phyloP scores from a whole-genome alignment of 805 yeast species.

The Yarrowia sp. region DNA sequence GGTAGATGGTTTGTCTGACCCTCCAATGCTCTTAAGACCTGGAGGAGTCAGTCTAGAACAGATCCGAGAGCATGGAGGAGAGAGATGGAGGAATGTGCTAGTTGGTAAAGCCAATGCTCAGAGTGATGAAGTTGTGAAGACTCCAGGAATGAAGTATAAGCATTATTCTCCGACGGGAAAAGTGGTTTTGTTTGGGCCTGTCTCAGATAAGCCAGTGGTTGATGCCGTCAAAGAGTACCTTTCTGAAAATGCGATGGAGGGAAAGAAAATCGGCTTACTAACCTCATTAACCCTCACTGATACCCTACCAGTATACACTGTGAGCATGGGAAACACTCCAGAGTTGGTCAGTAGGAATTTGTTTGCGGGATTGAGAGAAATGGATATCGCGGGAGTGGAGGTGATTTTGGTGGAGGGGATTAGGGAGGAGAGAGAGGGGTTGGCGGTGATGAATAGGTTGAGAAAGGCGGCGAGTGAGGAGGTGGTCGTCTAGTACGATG shows the following conservation, averaged over 20 bases:
- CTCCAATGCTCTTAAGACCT: conserved; percentile 88
- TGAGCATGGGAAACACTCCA: conserved; percentile 48
- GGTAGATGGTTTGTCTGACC: conserved; percentile 78
- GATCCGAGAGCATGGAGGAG: conserved; percentile 64
- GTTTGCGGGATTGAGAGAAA: conserved; percentile 68
- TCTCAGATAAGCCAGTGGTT: conserved; percentile 39
- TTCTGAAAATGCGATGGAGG: too few species aligned
- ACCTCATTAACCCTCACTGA: neutral
- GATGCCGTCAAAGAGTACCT: neutral
- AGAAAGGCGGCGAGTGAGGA: conserved; percentile 65
- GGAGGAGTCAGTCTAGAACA: conserved; percentile 89
- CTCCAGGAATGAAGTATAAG: conserved; percentile 97
- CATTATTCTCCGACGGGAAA: conserved; percentile 91
- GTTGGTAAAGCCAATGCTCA: conserved; percentile 59
- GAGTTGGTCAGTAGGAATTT: conserved; percentile 69
- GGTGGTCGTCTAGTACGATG: neutral
- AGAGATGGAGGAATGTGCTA: conserved; percentile 59
- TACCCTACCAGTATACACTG: conserved; percentile 29
- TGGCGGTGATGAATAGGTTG: conserved; percentile 92
- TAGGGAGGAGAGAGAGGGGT: conserved; percentile 71
- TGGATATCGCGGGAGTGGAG: conserved; percentile 66
- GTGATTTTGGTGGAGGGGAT: conserved; percentile 82
- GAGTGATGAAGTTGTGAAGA: conserved; percentile 61
- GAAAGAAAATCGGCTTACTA: conserved; percentile 27
- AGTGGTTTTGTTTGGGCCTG: conserved; percentile 63